Base-by-base conservation (phyloP, 768 basidiomycete genomes). In the Kondoa malvinella region DNA sequence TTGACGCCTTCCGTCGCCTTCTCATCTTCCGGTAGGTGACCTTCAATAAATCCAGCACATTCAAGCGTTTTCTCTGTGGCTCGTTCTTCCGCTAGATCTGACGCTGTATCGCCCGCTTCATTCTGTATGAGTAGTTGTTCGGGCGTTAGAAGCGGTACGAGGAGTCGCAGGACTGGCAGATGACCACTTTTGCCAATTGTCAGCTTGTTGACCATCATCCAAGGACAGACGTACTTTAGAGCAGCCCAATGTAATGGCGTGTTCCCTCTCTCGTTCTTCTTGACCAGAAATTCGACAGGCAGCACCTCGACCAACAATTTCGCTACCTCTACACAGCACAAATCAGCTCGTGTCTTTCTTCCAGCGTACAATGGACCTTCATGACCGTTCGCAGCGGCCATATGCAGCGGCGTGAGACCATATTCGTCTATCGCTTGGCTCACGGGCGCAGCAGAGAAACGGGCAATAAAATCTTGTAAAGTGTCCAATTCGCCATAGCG, bases 321-420 rank as follows among this genome's bases (percentile, higher is more conserved):
- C 60, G 61, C 32, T 66, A 15, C 8, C 1, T 25, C 33, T 15
- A 40, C 17, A 21, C 21, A 4, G 40, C 26, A 8, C 4, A 16
- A 56, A 25, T 15, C 31, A 14, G 14, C 40, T 16, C 31, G 32
- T n/a, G 40, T 57, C 50, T 59, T 31, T 57, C 12, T 15, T 31
- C 25, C 26, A 16, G 34, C 26, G 58, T 21, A 33, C 1, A 3
- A 59, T 72, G 32, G 31, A 76, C 75, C 74, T 0, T 33, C 3
- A 63, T 76, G 76, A 0, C 75, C 76, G 33, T 76, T 76, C 0
- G 71, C 76, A 12, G 71, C 74, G 0, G 72, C 71, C 71, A 74
- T 69, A 60, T 76, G 76, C 64, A 76, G 56, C 34, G 72, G 67
- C 14, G 73, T 72, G 67, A 74, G 74, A 2, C 73, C 75, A 2